These are phyloP conservation scores for Trichomonas vaginalis DNA, from an alignment of 208 protist genomes.

Conservation along the genomic window DNA sequence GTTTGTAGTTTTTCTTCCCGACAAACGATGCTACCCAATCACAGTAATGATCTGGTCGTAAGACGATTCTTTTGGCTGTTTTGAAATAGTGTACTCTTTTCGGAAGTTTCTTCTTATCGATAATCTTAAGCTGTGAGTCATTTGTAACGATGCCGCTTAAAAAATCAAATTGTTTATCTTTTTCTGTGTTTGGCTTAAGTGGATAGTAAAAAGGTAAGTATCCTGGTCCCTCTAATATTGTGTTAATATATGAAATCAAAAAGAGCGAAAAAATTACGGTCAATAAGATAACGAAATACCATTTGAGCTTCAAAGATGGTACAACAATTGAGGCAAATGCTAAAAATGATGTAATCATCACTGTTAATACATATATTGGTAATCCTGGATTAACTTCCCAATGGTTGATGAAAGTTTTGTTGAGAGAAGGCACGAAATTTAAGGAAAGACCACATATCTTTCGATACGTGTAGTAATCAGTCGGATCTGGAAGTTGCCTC, in stretches of 20 bases:
- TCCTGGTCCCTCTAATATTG: background rate
- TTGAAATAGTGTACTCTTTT: background rate
- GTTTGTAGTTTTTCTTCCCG: background rate
- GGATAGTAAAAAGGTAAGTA: background rate
- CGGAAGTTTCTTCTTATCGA: background rate
- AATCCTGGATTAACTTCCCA: background rate
- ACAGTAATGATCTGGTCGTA: background rate
- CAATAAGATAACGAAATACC: background rate
- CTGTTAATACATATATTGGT: background rate
- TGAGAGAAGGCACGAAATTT: background rate
- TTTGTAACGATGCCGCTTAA: background rate
- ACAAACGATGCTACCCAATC: background rate
- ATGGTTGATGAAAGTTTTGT: background rate
- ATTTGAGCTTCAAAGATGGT: background rate
- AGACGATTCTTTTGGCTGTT: background rate
- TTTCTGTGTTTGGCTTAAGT: background rate
- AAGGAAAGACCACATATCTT: background rate
- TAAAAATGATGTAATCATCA: background rate
- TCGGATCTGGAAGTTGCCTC: background rate
- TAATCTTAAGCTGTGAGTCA: background rate
- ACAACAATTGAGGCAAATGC: background rate
- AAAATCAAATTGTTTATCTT: background rate
- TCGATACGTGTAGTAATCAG: background rate
- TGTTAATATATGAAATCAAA: background rate
- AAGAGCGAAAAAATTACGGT: background rate